Conservation (phyloP, 2,329 filamentous ascomycete species). For the Ceratocystis cubensis region DNA sequence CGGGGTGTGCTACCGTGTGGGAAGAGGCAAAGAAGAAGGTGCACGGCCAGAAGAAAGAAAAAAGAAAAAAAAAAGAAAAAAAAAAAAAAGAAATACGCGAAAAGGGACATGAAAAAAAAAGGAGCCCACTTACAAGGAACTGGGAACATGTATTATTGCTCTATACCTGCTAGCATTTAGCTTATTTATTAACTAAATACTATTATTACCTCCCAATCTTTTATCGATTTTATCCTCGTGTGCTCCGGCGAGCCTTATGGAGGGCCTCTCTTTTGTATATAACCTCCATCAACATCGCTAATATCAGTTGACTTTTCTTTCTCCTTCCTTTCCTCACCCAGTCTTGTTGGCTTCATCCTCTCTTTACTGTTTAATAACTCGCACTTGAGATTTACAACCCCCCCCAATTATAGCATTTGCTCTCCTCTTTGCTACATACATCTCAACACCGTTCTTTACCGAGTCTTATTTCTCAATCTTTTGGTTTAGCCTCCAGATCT, state of each 20-base stretch:
- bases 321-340: constrained; percentile 11
- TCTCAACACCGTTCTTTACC: constrained; percentile 17
- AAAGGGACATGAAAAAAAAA: neutral
- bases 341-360: constrained; percentile 20
- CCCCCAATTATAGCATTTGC: neutral
- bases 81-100: neutral
- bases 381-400: neutral
- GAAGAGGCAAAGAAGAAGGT: neutral
- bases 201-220: neutral
- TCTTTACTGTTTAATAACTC: constrained; percentile 13
- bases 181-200: neutral
- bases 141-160: neutral
- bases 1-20: neutral
- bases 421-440: neutral
- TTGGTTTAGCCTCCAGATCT: constrained; percentile 4
- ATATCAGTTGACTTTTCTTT: neutral
- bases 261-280: neutral
- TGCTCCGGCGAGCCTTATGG: neutral
- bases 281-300: constrained; percentile 3
- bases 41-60: neutral
- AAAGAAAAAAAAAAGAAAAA: neutral
- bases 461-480: constrained; percentile 15
- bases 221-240: neutral
- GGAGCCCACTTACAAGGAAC: neutral
- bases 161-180: neutral